These are phyloP conservation scores for Panicum miliaceum DNA, from an alignment of 176 grass and related monocot genomes.

Conservation along the genomic window DNA sequence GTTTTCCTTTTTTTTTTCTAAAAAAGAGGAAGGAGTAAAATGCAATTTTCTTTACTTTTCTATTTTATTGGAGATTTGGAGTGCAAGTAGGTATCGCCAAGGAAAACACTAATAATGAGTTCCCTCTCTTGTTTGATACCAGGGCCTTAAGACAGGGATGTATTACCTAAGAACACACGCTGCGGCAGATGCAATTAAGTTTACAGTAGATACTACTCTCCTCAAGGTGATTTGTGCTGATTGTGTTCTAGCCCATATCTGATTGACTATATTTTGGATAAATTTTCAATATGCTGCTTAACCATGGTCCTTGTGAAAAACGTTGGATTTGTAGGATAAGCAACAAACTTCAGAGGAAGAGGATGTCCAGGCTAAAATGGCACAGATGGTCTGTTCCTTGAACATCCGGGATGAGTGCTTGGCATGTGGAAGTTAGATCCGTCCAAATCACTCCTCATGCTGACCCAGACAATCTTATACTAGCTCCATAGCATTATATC, in stretches of 20 bases:
- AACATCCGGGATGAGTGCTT: conserved; percentile 86
- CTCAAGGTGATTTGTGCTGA: conserved; percentile 44
- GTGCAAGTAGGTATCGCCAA: neutral
- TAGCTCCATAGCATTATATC: neutral
- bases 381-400: conserved; percentile 86
- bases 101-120: neutral
- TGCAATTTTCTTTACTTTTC: neutral
- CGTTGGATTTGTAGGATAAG: neutral
- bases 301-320: conserved; percentile 18
- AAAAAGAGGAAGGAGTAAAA: neutral
- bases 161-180: conserved; percentile 91
- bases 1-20: neutral
- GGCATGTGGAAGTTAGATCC: conserved; percentile 82
- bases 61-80: neutral
- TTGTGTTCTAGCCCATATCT: neutral
- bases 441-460: neutral
- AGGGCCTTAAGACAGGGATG: conserved; percentile 99
- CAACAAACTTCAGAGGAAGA: conserved; percentile 40
- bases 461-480: neutral
- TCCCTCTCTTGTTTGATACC: conserved; percentile 29
- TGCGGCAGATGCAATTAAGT: conserved; percentile 97
- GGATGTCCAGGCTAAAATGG: conserved; percentile 74
- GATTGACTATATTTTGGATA: neutral
- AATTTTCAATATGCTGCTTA: neutral
- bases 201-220: conserved; percentile 85